A percentile compares a stretch with the other conserved stretches of the same genome.
These are phyloP conservation scores for Oropetium thomaeum DNA, from an alignment of 176 grass and related monocot genomes.

Conservation along the genomic window DNA sequence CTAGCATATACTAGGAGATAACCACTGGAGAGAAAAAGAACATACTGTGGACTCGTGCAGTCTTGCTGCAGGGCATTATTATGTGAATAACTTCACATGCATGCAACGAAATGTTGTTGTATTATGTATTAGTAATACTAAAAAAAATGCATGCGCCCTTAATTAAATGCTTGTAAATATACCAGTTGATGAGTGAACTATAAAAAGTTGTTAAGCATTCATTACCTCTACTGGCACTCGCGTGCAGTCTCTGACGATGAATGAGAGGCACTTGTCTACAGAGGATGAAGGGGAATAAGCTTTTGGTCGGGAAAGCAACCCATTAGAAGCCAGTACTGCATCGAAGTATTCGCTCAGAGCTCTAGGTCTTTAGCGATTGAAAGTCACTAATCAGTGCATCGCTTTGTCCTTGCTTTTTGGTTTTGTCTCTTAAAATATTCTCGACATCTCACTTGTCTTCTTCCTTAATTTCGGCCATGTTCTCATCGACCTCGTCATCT, in stretches of 20 bases:
- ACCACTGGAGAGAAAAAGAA: not conserved
- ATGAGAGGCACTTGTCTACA: not conserved
- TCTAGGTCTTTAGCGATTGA: constrained; percentile 47
- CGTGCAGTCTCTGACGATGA: not conserved
- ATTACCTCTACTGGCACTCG: not conserved
- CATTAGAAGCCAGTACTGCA: constrained; percentile 40
- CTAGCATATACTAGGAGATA: constrained; percentile 17
- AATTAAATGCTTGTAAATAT: not conserved
- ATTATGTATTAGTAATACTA: no score
- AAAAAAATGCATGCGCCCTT: not conserved
- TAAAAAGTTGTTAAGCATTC: not conserved
- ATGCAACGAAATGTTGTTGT: not conserved
- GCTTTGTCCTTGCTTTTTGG: constrained; percentile 49
- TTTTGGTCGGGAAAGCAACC: constrained; percentile 54
- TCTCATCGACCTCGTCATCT: constrained; percentile 39
- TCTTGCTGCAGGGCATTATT: not conserved
- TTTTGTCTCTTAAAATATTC: constrained; percentile 54
- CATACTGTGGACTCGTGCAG: not conserved
- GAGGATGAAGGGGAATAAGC: constrained; percentile 28
- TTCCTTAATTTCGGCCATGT: constrained; percentile 16
- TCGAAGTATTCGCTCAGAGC: constrained; percentile 34
- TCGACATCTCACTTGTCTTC: constrained; percentile 41
- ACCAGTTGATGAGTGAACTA: not conserved
- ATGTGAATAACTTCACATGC: not conserved
- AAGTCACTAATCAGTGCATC: constrained; percentile 47